Base-by-base conservation (phyloP, 106 monocot genomes). In the Acorus calamus region DNA sequence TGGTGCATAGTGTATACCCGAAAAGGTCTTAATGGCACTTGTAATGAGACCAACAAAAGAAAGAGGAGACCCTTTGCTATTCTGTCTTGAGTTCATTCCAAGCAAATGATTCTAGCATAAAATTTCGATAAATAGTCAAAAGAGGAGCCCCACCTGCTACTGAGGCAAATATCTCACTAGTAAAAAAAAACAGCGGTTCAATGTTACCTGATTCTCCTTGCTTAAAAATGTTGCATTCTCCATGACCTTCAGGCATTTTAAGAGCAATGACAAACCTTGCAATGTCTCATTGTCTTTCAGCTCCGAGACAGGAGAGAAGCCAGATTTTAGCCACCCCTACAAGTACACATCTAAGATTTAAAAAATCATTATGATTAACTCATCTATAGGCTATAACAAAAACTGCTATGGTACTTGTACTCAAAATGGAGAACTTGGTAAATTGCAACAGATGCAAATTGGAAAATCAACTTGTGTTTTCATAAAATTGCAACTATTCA, bases 211-310 rank as follows among this genome's bases (percentile, higher is more conserved):
- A 72, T 99, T 99, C 65, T 88, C 81, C 66, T 81, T 88, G 67
- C 98, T 99, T 73, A 92, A 53, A 77, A 92, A 99, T 65, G 88
- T 92, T 9, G 92, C 98, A 77, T 99, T 99, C 71, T 99, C 98
- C 92, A 99, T 81, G 45, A 99, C 79, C 66, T 99, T 92, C 65
- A 99, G 74, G 68, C 98, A 99, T 69, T 92, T 99, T 63, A 86
- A 79, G 46, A 99, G 79, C 70, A 92, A 72, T 3, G 69, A 55
- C 11, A 74, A 71, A 76, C 88, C 84, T 76, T 86, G 73, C 70
- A 79, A 69, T 70, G 67, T 68, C 49, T 57, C 53, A 62, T 65
- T 64, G 61, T 86, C 79, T 73, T 79, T 79, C 7, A 83, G 55
- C 11, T 80, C 70, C 67, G 44, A 51, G 47, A 56, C 48, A 57